A percentile compares a stretch with the other conserved stretches of the same genome.
Evolutionary conservation across 257 asterid species (phyloP).

Genomic region (Leonotis leonurus): DNA sequence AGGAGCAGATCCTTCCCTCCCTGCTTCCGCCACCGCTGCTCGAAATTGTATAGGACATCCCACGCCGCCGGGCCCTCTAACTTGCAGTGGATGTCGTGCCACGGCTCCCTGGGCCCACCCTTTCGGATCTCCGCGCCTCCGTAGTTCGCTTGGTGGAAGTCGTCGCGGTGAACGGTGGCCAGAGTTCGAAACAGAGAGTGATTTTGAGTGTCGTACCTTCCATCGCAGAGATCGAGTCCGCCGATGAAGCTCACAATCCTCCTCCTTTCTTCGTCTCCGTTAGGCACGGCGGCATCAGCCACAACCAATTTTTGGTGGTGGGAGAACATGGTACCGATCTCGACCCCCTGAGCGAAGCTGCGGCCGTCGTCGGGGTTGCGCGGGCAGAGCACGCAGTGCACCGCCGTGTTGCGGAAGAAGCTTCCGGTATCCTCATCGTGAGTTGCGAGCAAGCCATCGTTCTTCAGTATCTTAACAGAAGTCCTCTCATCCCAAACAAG

Average conservation of each 20-base stretch:
- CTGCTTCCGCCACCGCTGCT: constrained; percentile 35
- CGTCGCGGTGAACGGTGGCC: constrained; percentile 15
- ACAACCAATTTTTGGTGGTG: constrained; percentile 30
- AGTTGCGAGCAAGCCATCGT: constrained; percentile 25
- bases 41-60: constrained; percentile 33
- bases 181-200: constrained; percentile 31
- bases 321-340: constrained; percentile 22
- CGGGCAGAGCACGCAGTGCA: constrained; percentile 24
- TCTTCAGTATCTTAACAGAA: constrained; percentile 14
- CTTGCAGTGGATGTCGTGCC: constrained; percentile 36
- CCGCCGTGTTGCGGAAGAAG: constrained; percentile 16
- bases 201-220: constrained; percentile 23
- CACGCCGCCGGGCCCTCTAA: constrained; percentile 30
- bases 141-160: constrained; percentile 27
- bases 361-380: constrained; percentile 32
- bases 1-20: constrained; percentile 21
- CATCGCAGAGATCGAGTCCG: constrained; percentile 32
- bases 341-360: constrained; percentile 21
- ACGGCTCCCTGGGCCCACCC: constrained; percentile 35
- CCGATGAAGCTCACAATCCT: constrained; percentile 28
- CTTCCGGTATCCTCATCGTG: constrained; percentile 29
- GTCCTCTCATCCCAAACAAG: constrained; percentile 37
- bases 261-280: constrained; percentile 9
- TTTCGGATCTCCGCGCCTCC: constrained; percentile 19
- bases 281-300: constrained; percentile 24